phyloP scores from a whole-genome alignment of 345 rosid genomes.

The Eucalyptus grandis region DNA sequence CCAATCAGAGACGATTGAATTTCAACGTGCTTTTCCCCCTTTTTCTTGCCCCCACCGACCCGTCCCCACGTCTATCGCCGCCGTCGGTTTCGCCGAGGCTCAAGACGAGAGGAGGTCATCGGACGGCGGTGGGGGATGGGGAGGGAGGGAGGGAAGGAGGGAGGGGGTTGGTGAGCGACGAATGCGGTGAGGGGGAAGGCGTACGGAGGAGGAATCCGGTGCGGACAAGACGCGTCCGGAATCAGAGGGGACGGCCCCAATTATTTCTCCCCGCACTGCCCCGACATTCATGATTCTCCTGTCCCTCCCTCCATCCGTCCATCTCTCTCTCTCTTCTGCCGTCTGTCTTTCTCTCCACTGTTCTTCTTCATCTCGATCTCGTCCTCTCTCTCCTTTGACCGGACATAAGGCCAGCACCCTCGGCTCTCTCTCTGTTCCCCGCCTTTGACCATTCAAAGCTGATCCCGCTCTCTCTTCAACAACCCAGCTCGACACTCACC shows the following conservation, averaged over 20 bases:
- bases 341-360: background rate
- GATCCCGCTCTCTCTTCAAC: background rate
- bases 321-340: background rate
- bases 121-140: background rate
- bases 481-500: background rate
- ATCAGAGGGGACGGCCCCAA: conserved; percentile 39
- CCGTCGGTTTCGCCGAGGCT: background rate
- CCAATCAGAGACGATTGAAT: background rate
- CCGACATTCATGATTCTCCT: conserved; percentile 40
- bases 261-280: conserved; percentile 60
- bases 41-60: background rate
- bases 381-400: background rate
- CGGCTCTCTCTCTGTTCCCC: background rate
- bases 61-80: background rate
- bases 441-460: background rate
- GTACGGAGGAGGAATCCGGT: conserved; percentile 18
- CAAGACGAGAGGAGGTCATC: background rate
- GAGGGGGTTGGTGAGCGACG: conserved; percentile 12
- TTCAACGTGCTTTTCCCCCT: background rate
- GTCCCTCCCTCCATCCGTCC: background rate
- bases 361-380: background rate
- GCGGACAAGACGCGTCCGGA: conserved; percentile 54
- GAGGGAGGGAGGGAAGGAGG: background rate
- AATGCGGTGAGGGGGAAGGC: conserved; percentile 20
- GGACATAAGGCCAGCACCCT: background rate